Conservation (phyloP, 2,329 filamentous ascomycete species). For the Lojkania enalia region DNA sequence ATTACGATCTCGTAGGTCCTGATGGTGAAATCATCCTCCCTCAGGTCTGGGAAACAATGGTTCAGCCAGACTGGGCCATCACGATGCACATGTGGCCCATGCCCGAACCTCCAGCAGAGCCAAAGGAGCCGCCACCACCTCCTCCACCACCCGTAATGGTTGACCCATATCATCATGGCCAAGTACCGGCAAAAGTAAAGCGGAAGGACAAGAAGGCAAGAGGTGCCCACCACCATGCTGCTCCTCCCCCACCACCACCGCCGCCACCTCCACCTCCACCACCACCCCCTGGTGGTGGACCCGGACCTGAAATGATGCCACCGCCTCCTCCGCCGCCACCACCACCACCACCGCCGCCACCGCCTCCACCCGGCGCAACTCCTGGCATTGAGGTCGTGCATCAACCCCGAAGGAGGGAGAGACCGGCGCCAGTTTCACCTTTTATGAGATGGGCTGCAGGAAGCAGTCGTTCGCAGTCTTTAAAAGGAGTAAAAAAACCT, state of each 20-base stretch:
- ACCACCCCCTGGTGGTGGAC: slow-evolving; percentile 1
- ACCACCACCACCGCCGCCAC: slow-evolving; percentile 9
- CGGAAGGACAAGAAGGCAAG: slow-evolving; percentile 4
- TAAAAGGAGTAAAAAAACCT: slow-evolving; percentile 17
- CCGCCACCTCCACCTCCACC: slow-evolving; percentile 6
- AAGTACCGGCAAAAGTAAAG: not conserved
- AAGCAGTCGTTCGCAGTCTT: slow-evolving; percentile 12
- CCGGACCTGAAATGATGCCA: not conserved
- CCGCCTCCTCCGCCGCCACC: slow-evolving; percentile 1
- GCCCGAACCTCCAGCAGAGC: slow-evolving; percentile 32
- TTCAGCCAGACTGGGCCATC: slow-evolving; percentile 51
- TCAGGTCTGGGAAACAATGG: slow-evolving; percentile 50
- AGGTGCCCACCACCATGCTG: not conserved
- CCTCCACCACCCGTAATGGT: not conserved
- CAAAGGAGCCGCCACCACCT: not conserved
- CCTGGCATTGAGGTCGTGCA: not conserved
- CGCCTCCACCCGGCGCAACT: not conserved
- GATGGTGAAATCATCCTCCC: slow-evolving; percentile 53
- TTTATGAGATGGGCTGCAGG: slow-evolving; percentile 26
- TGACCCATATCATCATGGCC: not conserved
- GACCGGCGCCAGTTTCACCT: not conserved
- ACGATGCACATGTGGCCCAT: slow-evolving; percentile 53
- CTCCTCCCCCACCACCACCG: slow-evolving; percentile 3
- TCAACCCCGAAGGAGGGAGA: slow-evolving; percentile 1
- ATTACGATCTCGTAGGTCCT: slow-evolving; percentile 51